Evolutionary conservation across 352 stramenopile genomes (phyloP).

Genomic region (Phytophthora chlamydospora): DNA sequence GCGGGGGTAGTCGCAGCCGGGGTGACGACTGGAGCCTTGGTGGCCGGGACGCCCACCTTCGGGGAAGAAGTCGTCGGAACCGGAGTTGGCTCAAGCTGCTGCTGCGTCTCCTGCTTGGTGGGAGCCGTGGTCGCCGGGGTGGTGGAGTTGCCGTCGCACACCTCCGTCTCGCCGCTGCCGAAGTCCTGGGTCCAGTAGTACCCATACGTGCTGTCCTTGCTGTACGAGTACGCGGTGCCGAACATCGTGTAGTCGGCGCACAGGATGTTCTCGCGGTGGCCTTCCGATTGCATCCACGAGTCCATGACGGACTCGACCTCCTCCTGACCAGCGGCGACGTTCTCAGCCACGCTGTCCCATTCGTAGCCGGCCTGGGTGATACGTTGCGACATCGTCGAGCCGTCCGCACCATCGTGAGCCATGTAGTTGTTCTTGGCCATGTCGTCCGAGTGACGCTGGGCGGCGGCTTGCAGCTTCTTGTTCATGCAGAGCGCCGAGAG

Average conservation of each 20-base stretch:
- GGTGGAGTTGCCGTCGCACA: slow-evolving; percentile 21
- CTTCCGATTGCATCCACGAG: slow-evolving; percentile 47
- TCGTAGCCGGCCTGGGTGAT: slow-evolving; percentile 39
- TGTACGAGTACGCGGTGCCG: slow-evolving; percentile 22
- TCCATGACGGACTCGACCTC: slow-evolving; percentile 41
- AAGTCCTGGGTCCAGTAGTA: slow-evolving; percentile 67
- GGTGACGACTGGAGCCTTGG: slow-evolving; percentile 19
- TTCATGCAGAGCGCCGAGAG: slow-evolving; percentile 36
- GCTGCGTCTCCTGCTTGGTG: slow-evolving; percentile 4
- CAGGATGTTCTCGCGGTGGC: slow-evolving; percentile 43
- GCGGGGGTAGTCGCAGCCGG: slow-evolving; percentile 10
- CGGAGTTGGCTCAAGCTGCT: background rate
- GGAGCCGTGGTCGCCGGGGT: background rate
- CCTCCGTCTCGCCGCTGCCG: slow-evolving; percentile 24
- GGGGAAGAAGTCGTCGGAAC: slow-evolving; percentile 15
- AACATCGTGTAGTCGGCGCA: slow-evolving; percentile 20
- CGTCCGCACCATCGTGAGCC: slow-evolving; percentile 39
- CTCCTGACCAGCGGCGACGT: slow-evolving; percentile 42
- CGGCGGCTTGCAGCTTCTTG: slow-evolving; percentile 19
- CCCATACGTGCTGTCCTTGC: slow-evolving; percentile 27
- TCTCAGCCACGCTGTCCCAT: slow-evolving; percentile 47
- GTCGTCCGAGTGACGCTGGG: slow-evolving; percentile 27
- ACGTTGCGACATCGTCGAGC: slow-evolving; percentile 36
- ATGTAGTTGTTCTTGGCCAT: slow-evolving; percentile 41
- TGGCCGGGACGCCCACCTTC: slow-evolving; percentile 13